These are phyloP conservation scores for Canavalia ensiformis DNA, from an alignment of 306 rosid species.

Conservation along the genomic window DNA sequence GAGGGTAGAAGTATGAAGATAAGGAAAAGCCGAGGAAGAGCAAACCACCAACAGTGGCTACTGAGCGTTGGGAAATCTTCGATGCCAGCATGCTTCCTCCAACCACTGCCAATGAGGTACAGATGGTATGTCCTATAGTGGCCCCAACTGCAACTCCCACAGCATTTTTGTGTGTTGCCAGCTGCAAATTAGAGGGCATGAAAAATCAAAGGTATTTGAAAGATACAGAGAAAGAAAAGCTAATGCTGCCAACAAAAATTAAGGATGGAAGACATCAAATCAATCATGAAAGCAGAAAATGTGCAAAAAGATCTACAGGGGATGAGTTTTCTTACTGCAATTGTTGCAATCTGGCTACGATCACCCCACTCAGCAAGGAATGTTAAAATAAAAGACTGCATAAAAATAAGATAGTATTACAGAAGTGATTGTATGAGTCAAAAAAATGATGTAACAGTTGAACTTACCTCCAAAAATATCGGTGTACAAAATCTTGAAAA, in stretches of 20 bases:
- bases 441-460: slow-evolving; percentile 31
- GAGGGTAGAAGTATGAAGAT: slow-evolving; percentile 96
- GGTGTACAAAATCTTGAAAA: slow-evolving; percentile 96
- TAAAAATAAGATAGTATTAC: slow-evolving; percentile 19
- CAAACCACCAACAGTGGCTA: slow-evolving; percentile 95
- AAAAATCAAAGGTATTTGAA: slow-evolving; percentile 14
- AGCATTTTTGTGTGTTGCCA: slow-evolving; percentile 98
- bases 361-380: slow-evolving; percentile 99
- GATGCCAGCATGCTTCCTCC: slow-evolving; percentile 99
- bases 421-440: slow-evolving; percentile 24
- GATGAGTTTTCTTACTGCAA: slow-evolving; percentile 76
- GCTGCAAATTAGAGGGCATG: slow-evolving; percentile 58
- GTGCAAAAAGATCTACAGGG: not conserved
- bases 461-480: slow-evolving; percentile 89
- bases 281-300: slow-evolving; percentile 25
- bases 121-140: slow-evolving; percentile 91
- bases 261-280: slow-evolving; percentile 33
- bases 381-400: slow-evolving; percentile 91
- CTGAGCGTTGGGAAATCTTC: slow-evolving; percentile 94
- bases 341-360: slow-evolving; percentile 99
- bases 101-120: slow-evolving; percentile 95
- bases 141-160: slow-evolving; percentile 96
- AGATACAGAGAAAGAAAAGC: not conserved
- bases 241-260: slow-evolving; percentile 18
- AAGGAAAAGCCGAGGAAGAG: slow-evolving; percentile 95